A percentile compares a stretch with the other conserved stretches of the same genome.
phyloP scores from a whole-genome alignment of 345 rosid genomes.

The Zanthoxylum bungeanum region DNA sequence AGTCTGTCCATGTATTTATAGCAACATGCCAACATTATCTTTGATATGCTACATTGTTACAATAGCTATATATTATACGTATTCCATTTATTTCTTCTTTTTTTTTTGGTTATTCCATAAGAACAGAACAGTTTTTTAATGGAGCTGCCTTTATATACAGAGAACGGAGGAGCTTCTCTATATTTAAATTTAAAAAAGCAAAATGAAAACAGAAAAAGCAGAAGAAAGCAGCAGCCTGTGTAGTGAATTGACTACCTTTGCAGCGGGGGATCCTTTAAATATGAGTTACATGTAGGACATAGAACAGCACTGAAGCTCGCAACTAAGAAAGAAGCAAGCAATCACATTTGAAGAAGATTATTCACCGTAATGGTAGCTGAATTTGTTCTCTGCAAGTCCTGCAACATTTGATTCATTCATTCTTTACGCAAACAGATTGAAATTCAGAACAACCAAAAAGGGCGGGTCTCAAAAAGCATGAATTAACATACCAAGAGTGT shows the following conservation, averaged over 20 bases:
- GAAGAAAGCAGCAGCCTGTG: conserved; percentile 12
- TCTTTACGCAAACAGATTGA: neutral
- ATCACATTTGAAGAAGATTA: conserved; percentile 95
- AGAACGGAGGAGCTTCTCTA: conserved; percentile 24
- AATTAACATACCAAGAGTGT: too few relatives aligned
- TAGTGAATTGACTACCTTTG: conserved; percentile 21
- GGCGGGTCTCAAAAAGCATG: neutral
- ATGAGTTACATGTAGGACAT: conserved; percentile 8
- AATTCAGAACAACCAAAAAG: neutral
- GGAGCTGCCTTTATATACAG: conserved; percentile 43
- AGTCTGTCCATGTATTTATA: conserved; percentile 8
- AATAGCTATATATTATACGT: conserved; percentile 23
- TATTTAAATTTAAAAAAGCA: conserved; percentile 9
- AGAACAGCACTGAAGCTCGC: neutral
- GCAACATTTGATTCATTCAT: conserved; percentile 29
- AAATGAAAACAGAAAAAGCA: neutral
- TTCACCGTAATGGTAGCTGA: conserved; percentile 89
- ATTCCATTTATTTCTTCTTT: conserved; percentile 26
- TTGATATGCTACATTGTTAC: conserved; percentile 23
- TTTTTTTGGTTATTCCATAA: conserved; percentile 19
- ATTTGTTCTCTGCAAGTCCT: conserved; percentile 97
- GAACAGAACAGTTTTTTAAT: conserved; percentile 15
- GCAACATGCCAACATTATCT: conserved; percentile 28
- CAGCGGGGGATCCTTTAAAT: conserved; percentile 19
- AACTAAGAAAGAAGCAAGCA: neutral